Base-by-base conservation (phyloP, 495 filamentous ascomycete genomes). In the Lepraria neglecta region DNA sequence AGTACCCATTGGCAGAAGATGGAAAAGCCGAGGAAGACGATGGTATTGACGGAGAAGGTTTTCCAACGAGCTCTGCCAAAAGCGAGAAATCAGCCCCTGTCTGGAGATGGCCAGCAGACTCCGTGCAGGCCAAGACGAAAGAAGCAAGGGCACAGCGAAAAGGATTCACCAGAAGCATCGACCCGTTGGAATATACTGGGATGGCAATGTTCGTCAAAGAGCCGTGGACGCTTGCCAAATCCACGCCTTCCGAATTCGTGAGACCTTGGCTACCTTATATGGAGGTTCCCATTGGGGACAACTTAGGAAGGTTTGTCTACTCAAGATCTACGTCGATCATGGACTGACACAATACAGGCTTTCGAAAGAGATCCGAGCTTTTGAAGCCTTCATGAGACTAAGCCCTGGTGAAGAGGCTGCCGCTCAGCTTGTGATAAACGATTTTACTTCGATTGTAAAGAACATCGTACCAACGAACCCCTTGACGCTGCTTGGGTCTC, bases 401-500 rank as follows among this genome's bases (percentile, higher is more conserved):
- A 77, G 68, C 21, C 17, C 61, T 3, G 31, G 33, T 4, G 80
- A 82, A 66, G 56, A 69, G 54, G 46, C 56, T 6, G 68, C 56
- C 5, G 62, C 75, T 21, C 54, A 70, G 38, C 66, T 63, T 17
- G 45, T 80, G 6, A 64, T 68, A 9, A 50, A 63, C 14, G 68
- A 73, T 38, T 30, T 80, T 17, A 46, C 56, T 28, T 58, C 45
- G 4, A 31, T 69, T 6, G 61, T 78, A 4, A 21, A 59, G 27
- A 21, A 52, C 7, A 54, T 61, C 6, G 62, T 71, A 11, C 68
- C 69, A 7, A 62, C 70, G 12, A 31, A 48, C 50, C n/a, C 65
- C 6, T 72, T 77, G 6, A 67, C 76, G 44, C 45, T 80, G 12
- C 76, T 80, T 59, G 84, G 84, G 21, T 84, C 82, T 6, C 71